Percentiles rank a stretch among this genome's conserved stretches.
phyloP scores from a whole-genome alignment of 768 basidiomycete genomes.

The Roridomyces roridus region DNA sequence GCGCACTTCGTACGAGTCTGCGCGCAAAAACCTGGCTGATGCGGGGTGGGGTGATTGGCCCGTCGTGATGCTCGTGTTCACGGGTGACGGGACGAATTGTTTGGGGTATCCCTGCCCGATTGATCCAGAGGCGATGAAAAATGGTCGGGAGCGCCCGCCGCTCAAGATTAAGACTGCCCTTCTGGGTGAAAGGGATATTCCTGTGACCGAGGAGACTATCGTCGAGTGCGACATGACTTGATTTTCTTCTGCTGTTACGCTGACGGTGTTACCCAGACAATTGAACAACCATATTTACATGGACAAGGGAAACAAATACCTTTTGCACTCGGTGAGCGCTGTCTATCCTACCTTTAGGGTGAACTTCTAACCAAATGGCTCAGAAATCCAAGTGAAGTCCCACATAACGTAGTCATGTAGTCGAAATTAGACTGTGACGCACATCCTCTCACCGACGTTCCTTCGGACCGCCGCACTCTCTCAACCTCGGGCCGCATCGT shows the following conservation, averaged over 20 bases:
- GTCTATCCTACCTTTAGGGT: too few species aligned
- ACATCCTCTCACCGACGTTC: too few species aligned
- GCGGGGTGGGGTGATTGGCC: neutral
- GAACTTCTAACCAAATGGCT: neutral
- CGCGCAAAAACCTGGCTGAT: neutral
- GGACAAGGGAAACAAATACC: constrained; percentile 15
- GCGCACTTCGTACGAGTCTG: constrained; percentile 2
- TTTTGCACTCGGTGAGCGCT: constrained; percentile 6
- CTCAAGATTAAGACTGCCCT: constrained; percentile 3
- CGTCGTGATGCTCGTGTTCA: constrained; percentile 12
- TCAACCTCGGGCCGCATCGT: too few species aligned
- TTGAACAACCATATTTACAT: constrained; percentile 16
- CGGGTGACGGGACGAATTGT: constrained; percentile 8
- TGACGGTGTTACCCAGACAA: neutral
- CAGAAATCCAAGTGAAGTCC: constrained; percentile 3
- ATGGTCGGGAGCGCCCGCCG: constrained; percentile 9
- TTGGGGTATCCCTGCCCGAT: neutral
- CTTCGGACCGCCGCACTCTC: too few species aligned
- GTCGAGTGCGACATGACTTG: constrained; percentile 1
- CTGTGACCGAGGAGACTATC: constrained; percentile 10
- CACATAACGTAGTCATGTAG: too few species aligned
- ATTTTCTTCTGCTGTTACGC: neutral
- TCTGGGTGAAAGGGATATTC: neutral
- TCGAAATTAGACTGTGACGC: too few species aligned
- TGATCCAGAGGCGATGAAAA: constrained; percentile 5